Evolutionary conservation across 2,329 filamentous ascomycete genomes (phyloP), one percentile per base, ranked within the genome.

Genomic region (Calonectria montana): DNA sequence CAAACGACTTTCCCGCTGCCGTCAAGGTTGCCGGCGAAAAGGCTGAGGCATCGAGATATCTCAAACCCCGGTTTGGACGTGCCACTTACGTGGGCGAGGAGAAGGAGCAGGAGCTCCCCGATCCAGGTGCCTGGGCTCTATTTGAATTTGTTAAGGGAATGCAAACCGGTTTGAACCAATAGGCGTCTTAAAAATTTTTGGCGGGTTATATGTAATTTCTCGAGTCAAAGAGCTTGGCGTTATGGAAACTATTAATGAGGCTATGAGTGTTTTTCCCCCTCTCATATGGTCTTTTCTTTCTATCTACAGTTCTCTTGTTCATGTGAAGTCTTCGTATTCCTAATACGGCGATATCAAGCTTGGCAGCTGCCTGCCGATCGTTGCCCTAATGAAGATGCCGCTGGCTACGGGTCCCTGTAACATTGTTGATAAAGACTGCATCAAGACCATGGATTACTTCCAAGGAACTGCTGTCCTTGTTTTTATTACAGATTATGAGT

Each of bases 41-140:
- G 73, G 80, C 80, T 3, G 78, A 81, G 69, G 79, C 73, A 0
- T 81, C 79, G 2, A 73, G 72, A 3, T 77, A 75, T 57, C 71
- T 81, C 48, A 79, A 80, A 64, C 75, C 80, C 2, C 74, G 73
- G 48, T 80, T 81, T 53, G 79, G 80, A 2, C 73, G 80, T 1
- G 80, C 80, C 1, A 77, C 78, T 3, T 81, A 81, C 37, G 79
- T 81, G 1, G 77, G 76, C 2, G 80, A 81, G 55, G 77, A 78
- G 2, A 73, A 76, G 31, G 76, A 74, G 2, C 78, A 81, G 59
- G 75, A 77, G 53, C 59, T 81, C 10, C 80, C 80, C 7, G 80
- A 81, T 21, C 80, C 80, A 2, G 79, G 80, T 1, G 80, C 80
- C n/a, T 81, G 80, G 80, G 80, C 80, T 4, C 57, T 81, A 15